Percentiles rank a stretch among this genome's conserved stretches.
These are phyloP conservation scores for Alternaria conjuncta DNA, from an alignment of 2,329 filamentous ascomycete genomes.

Conservation along the genomic window DNA sequence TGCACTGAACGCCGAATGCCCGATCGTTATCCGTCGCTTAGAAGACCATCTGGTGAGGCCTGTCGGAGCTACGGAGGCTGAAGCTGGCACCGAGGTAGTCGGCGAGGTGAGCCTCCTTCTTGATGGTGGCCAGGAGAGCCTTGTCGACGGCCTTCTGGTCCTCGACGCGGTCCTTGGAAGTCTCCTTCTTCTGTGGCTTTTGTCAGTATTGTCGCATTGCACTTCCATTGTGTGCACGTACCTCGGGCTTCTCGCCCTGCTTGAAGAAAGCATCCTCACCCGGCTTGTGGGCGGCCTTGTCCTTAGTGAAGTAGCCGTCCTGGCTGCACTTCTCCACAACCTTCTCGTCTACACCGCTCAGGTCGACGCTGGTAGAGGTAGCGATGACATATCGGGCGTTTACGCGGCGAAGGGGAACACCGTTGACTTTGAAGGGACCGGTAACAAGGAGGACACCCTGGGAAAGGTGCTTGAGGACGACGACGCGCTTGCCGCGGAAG, in stretches of 20 bases:
- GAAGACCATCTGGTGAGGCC: slow-evolving; percentile 99
- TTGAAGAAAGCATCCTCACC: slow-evolving; percentile 99
- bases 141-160: slow-evolving; percentile 99
- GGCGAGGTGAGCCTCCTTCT: slow-evolving; percentile 94
- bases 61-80: slow-evolving; percentile 98
- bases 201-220: slow-evolving; percentile 21
- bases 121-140: slow-evolving; percentile 91
- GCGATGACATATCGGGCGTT: slow-evolving; percentile 94
- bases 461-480: slow-evolving; percentile 96
- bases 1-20: slow-evolving; percentile 49
- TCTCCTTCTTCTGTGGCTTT: slow-evolving; percentile 84
- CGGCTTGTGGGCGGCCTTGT: slow-evolving; percentile 94
- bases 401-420: slow-evolving; percentile 92
- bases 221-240: slow-evolving; percentile 56
- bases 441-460: slow-evolving; percentile 99
- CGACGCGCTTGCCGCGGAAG: slow-evolving; percentile 99
- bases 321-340: slow-evolving; percentile 78
- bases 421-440: slow-evolving; percentile 99
- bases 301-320: slow-evolving; percentile 93
- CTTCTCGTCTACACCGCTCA: slow-evolving; percentile 78
- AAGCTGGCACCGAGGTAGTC: slow-evolving; percentile 96
- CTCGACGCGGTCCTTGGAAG: slow-evolving; percentile 86
- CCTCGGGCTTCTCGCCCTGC: slow-evolving; percentile 97
- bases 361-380: slow-evolving; percentile 83
- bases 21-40: slow-evolving; percentile 60